Base-by-base conservation (phyloP, 805 yeast species). In the Pichia thaimueangensis region DNA sequence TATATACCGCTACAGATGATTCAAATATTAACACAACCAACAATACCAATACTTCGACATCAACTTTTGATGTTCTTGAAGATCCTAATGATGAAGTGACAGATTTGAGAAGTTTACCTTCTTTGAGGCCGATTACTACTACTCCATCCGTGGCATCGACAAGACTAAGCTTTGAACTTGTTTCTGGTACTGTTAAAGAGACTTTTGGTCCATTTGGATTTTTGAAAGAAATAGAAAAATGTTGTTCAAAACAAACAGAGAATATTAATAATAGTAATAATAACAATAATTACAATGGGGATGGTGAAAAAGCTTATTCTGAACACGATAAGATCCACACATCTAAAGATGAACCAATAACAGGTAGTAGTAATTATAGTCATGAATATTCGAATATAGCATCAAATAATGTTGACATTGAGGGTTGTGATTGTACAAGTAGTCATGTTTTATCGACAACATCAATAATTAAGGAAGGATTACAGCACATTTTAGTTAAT, bases 401-500 rank as follows among this genome's bases (percentile, higher is more conserved):
- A n/a, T n/a, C n/a, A n/a, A n/a, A n/a, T n/a, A n/a, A n/a, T n/a
- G n/a, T n/a, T n/a, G n/a, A n/a, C n/a, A n/a, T n/a, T n/a, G 31
- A 8, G 12, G 31, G 31, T 15, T 19, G 13, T n/a, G 31, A 29
- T n/a, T n/a, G n/a, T n/a, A 29, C 31, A 6, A 29, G 7, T 6
- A 11, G 16, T 29, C 13, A n/a, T 8, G 16, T n/a, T 8, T n/a
- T 78, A 35, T 71, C 71, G 40, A 91, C 91, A 1, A 78, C 89
- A 1, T 91, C 93, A 1, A 83, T 86, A 77, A 70, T 80, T 43
- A 80, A 83, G 55, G 91, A 83, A 61, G 91, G 93, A 1, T 54
- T 83, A 29, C 65, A 80, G 50, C 68, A 73, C 22, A 56, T 52
- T 6, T 27, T 56, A 5, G 27, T 24, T 24, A n/a, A 39, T 30